Evolutionary conservation across 1,284 basidiomycete genomes (phyloP).

Genomic region (Pseudozyma pruni): DNA sequence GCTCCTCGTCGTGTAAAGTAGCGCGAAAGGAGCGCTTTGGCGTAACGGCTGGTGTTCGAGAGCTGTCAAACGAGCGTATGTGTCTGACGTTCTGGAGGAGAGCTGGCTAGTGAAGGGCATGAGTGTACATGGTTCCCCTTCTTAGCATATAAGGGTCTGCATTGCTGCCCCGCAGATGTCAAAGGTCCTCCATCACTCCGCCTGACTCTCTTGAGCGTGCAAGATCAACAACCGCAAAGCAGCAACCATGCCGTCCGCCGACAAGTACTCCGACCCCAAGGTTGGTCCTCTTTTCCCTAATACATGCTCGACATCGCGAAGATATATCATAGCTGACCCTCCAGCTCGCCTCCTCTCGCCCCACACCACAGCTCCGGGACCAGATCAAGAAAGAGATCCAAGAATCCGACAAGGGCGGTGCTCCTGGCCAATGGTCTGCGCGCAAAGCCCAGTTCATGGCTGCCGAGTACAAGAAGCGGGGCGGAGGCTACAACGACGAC

Average conservation of each 20-base stretch:
- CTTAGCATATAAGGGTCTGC: constrained; percentile 12
- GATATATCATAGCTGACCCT: neutral
- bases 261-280: constrained; percentile 51
- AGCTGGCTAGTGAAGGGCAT: too few relatives aligned
- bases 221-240: neutral
- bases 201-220: too few relatives aligned
- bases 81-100: too few relatives aligned
- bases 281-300: constrained; percentile 3
- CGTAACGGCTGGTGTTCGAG: too few relatives aligned
- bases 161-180: neutral
- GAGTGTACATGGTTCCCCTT: neutral
- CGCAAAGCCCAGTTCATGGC: constrained; percentile 46
- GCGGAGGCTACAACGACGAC: constrained; percentile 41
- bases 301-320: too few relatives aligned
- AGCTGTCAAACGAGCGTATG: neutral
- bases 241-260: constrained; percentile 36
- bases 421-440: constrained; percentile 43
- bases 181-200: neutral
- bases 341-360: neutral
- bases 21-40: neutral
- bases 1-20: too few relatives aligned
- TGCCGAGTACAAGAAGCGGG: constrained; percentile 44
- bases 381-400: constrained; percentile 43
- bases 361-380: constrained; percentile 16
- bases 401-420: constrained; percentile 41